phyloP scores from a whole-genome alignment of 257 asterid species.

The Ajuga chamaepitys region DNA sequence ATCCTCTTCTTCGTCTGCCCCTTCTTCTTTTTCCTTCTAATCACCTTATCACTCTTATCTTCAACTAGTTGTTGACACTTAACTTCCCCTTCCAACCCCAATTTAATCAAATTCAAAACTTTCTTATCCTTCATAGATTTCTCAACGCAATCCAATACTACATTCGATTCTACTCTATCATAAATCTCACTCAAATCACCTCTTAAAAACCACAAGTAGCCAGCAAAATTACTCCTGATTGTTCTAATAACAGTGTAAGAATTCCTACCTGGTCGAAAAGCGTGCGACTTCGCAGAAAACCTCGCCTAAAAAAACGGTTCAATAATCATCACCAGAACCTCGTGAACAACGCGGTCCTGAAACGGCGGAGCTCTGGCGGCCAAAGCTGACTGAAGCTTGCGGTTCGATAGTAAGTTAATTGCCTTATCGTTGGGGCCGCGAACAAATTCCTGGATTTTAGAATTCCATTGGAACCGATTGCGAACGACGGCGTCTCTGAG shows the following conservation, averaged over 20 bases:
- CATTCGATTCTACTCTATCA: conserved; percentile 32
- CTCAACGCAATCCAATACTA: conserved; percentile 42
- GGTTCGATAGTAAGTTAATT: conserved; percentile 39
- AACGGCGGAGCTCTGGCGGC: conserved; percentile 44
- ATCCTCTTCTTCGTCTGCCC: conserved; percentile 76
- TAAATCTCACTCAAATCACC: conserved; percentile 70
- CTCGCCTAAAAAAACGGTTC: conserved; percentile 80
- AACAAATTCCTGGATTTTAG: conserved; percentile 41
- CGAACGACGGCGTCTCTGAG: conserved; percentile 65
- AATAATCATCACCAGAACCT: conserved; percentile 64
- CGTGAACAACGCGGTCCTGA: conserved; percentile 87
- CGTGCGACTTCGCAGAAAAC: conserved; percentile 75
- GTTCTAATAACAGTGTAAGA: conserved; percentile 90
- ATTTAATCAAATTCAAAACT: conserved; percentile 61
- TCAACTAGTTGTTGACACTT: conserved; percentile 4
- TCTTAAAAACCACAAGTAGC: conserved; percentile 87
- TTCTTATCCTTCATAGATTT: conserved; percentile 66
- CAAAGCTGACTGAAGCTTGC: conserved; percentile 44
- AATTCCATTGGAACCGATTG: conserved; percentile 56
- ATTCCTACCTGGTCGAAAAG: conserved; percentile 87
- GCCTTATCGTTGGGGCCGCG: conserved; percentile 67
- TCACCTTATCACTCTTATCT: conserved; percentile 29
- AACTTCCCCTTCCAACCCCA: conserved; percentile 41
- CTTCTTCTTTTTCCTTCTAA: conserved; percentile 46
- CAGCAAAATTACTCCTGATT: conserved; percentile 88